Evolutionary conservation across 148 eudicot genomes (phyloP), one percentile per base, ranked within the genome.

Genomic region (Rheum nobile): DNA sequence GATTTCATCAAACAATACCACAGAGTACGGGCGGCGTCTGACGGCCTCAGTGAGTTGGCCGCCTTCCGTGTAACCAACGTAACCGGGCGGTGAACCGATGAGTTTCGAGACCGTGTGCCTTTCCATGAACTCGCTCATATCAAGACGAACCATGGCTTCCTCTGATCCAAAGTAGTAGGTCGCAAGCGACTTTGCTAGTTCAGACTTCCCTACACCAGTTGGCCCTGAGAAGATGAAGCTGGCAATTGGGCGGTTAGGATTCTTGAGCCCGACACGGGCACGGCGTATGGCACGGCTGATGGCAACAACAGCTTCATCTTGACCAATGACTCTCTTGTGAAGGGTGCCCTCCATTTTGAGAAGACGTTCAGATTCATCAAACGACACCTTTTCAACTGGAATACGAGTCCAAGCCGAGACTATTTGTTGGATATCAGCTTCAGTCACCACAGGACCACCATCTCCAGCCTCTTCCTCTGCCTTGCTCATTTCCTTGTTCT

Each of bases 401-500:
- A 71, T 57, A 1, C 74, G 78, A 38, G 71, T 79, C 81, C 71
- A 75, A 24, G 71, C 31, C 2, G 81, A 75, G 5, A 79, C 55
- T 6, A 75, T 17, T 19, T 79, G 75, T 10, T 61, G 72, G 31
- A 79, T 75, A 11, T 71, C 72, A 4, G 26, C 72, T 46, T 79
- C 72, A 0, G 61, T 63, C 42, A 79, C 81, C 4, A 63, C 54
- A 16, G 71, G 70, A 22, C 78, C 81, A 9, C 28, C 75, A 17
- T 77, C 77, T 13, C 80, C 82, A 17, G 82, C 70, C 76, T 81
- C 84, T 1, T 78, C 74, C 74, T 84, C 82, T 42, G 86, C 86
- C 79, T 84, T 81, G 82, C 77, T 79, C 86, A 84, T 84, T 78
- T 84, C 86, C 77, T 81, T 84, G 74, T 77, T 78, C 42, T 82